A percentile compares a stretch with the other conserved stretches of the same genome.
phyloP scores from a whole-genome alignment of 495 filamentous ascomycete species.

The Hyphodiscus hymeniophilus region DNA sequence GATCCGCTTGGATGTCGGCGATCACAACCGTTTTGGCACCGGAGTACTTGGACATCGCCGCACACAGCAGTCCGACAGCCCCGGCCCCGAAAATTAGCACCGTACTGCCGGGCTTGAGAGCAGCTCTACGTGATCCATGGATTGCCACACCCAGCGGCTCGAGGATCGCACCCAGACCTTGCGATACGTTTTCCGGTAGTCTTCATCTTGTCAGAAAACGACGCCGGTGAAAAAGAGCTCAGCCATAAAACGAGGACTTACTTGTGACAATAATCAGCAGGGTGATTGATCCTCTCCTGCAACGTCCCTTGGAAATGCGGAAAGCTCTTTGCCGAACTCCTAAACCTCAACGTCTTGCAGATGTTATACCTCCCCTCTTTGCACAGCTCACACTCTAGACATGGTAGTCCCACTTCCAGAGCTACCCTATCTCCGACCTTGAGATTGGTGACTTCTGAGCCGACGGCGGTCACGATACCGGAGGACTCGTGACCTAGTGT shows the following conservation, averaged over 20 bases:
- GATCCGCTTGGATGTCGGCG: conserved; percentile 68
- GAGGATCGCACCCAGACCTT: conserved; percentile 63
- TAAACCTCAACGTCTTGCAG: conserved; percentile 70
- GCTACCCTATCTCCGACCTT: conserved; percentile 65
- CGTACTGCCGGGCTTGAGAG: conserved; percentile 39
- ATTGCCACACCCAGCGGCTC: conserved; percentile 77
- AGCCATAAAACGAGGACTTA: conserved; percentile 23
- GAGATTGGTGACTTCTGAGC: conserved; percentile 35
- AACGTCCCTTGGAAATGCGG: conserved; percentile 79
- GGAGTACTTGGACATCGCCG: conserved; percentile 54
- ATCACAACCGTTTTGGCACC: conserved; percentile 55
- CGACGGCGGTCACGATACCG: conserved; percentile 46
- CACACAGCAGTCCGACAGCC: conserved; percentile 69
- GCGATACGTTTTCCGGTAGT: conserved; percentile 53
- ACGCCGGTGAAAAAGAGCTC: conserved; percentile 26
- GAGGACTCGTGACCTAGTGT: conserved; percentile 56
- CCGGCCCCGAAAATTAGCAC: conserved; percentile 77
- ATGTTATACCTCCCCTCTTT: conserved; percentile 71
- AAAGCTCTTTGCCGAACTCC: conserved; percentile 68
- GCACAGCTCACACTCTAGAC: conserved; percentile 59
- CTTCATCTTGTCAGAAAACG: too few species aligned
- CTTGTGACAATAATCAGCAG: conserved; percentile 58
- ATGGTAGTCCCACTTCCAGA: conserved; percentile 78
- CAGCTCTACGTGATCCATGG: conserved; percentile 60
- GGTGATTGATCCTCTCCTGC: conserved; percentile 71